These are phyloP conservation scores for Talaromyces borbonicus DNA, from an alignment of 495 filamentous ascomycete genomes.

Conservation along the genomic window DNA sequence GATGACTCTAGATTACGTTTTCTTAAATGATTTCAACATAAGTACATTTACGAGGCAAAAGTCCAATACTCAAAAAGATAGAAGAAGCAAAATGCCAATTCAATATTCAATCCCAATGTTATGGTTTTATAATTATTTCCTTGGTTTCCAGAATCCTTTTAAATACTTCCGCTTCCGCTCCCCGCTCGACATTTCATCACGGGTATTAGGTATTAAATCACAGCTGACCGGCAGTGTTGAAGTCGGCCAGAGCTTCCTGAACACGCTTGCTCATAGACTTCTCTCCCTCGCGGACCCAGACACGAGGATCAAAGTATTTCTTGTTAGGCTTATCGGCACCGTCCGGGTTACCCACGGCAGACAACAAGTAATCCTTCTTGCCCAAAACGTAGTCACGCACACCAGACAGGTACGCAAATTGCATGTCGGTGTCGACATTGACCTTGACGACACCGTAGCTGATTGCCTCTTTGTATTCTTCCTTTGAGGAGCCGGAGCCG, in stretches of 20 bases:
- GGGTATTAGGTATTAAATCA: slow-evolving; percentile 37
- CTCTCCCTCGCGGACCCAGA: slow-evolving; percentile 83
- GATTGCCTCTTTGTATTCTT: slow-evolving; percentile 83
- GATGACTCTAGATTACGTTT: no score
- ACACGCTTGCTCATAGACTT: slow-evolving; percentile 89
- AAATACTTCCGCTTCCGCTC: not conserved
- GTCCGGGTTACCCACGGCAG: slow-evolving; percentile 87
- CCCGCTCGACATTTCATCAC: no score
- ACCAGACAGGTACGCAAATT: slow-evolving; percentile 72
- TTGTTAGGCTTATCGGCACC: slow-evolving; percentile 97
- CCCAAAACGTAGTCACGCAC: slow-evolving; percentile 86
- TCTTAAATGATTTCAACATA: no score
- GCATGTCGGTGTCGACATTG: slow-evolving; percentile 68
- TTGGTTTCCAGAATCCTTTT: no score
- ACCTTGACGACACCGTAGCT: slow-evolving; percentile 95
- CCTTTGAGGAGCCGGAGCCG: slow-evolving; percentile 79
- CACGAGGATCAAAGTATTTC: slow-evolving; percentile 85
- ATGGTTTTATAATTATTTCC: not conserved
- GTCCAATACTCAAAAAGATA: no score
- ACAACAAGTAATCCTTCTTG: slow-evolving; percentile 89
- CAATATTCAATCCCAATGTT: not conserved
- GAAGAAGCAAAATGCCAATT: no score
- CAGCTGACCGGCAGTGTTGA: slow-evolving; percentile 79
- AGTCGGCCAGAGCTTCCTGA: slow-evolving; percentile 72
- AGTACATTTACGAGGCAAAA: no score